Base-by-base conservation (phyloP, 768 basidiomycete genomes). In the Cantharellus anzutake region DNA sequence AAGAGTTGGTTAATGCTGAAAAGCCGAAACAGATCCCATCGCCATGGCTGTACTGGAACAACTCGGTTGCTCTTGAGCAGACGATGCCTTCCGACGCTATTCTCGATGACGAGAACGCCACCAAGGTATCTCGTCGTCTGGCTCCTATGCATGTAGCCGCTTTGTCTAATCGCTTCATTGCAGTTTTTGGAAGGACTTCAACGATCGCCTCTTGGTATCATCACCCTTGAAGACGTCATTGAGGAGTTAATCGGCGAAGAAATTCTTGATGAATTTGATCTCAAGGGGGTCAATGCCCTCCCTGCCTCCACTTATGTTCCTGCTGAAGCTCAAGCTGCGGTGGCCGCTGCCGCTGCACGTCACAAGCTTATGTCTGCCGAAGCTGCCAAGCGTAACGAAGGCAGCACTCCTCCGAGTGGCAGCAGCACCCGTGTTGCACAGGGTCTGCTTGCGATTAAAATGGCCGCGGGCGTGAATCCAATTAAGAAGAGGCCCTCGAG, bases 231-330 rank as follows among this genome's bases (percentile, higher is more conserved):
- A 70, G 91, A 94, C 63, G 86, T 94, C 4, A 74, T 94, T 5
- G 91, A 94, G 79, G 90, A 92, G 67, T 75, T 93, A 5, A 92
- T 93, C 59, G 90, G 90, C 11, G 88, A 92, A 71, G 90, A 92
- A 66, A 91, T 93, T 58, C 88, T 86, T 62, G 88, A 92, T 66
- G 90, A 92, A 71, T 91, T 87, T 67, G 89, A 91, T 66, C 76
- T 78, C 5, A 79, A 86, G 69, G 86, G 84, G 48, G 67, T 62
- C 3, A 65, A 66, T 7, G 62, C 64, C 41, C 66, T 66, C 16
- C 64, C 79, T 67, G 66, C 74, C 63, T 74, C 71, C 29, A 72
- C 66, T 59, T 78, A 70, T 66, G 72, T 71, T 62, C 70, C 70
- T 38, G 68, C 69, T 40, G 68, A 68, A 60, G 65, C 65, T 4